Evolutionary conservation across 2,329 filamentous ascomycete species (phyloP).

Genomic region (Elsinoe fawcettii): DNA sequence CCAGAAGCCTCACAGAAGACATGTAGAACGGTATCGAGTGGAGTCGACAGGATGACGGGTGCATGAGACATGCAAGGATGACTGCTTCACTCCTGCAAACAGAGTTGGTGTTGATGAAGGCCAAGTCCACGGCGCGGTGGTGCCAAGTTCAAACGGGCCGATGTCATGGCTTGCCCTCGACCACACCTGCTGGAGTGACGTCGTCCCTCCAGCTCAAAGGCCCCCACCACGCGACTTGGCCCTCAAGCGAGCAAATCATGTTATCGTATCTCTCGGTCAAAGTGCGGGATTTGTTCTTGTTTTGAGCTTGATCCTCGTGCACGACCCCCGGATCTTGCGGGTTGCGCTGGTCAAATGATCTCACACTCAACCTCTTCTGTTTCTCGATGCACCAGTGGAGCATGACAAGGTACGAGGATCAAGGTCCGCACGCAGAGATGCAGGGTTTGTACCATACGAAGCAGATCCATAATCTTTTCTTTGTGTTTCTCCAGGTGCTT

Average conservation of each 20-base stretch:
- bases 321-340: neutral
- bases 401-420: neutral
- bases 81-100: neutral
- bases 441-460: neutral
- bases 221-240: neutral
- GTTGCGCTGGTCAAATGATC: neutral
- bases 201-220: neutral
- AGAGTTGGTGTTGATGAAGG: neutral
- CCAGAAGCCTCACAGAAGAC: constrained; percentile 4
- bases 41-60: neutral
- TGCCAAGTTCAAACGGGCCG: neutral
- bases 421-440: neutral
- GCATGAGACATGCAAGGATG: neutral
- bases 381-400: neutral
- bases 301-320: constrained; percentile 2
- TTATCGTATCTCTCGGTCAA: neutral
- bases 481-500: neutral
- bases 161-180: neutral
- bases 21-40: neutral
- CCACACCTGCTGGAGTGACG: neutral
- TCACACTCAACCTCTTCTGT: constrained; percentile 8
- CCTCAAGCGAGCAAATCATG: neutral
- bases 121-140: neutral
- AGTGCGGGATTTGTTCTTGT: neutral
- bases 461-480: neutral